Conservation (phyloP, 75 land plant genomes). For the Pinus tabuliformis region DNA sequence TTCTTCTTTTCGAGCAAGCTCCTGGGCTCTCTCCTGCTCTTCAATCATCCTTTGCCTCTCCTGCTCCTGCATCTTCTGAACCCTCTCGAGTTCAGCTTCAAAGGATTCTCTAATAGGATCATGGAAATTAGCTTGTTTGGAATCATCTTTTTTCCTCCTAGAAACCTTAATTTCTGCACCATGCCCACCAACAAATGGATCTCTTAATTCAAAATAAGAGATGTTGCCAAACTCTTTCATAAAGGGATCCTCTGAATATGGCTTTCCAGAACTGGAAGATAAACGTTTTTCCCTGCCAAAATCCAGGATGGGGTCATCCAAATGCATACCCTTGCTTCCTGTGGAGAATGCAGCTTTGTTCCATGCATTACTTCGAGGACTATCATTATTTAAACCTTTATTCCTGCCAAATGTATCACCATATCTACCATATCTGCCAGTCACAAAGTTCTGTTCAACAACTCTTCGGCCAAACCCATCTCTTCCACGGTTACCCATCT, state of each 20-base stretch:
- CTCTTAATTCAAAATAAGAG: slow-evolving; percentile 39
- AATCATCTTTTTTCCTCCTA: slow-evolving; percentile 63
- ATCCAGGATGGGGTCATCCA: slow-evolving; percentile 45
- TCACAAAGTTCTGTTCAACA: slow-evolving; percentile 24
- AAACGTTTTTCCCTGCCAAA: slow-evolving; percentile 62
- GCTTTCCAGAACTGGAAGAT: slow-evolving; percentile 27
- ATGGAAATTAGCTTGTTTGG: slow-evolving; percentile 55
- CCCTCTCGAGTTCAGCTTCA: slow-evolving; percentile 97
- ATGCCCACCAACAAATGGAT: slow-evolving; percentile 46
- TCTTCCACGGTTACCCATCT: slow-evolving; percentile 17
- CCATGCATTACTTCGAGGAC: slow-evolving; percentile 23
- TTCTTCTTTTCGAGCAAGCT: slow-evolving; percentile 78
- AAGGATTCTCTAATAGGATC: slow-evolving; percentile 93
- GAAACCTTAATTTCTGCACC: slow-evolving; percentile 36
- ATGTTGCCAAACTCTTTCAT: slow-evolving; percentile 20
- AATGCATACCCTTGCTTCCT: slow-evolving; percentile 23
- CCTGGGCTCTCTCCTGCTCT: slow-evolving; percentile 83
- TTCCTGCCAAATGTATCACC: slow-evolving; percentile 37
- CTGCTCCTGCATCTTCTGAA: slow-evolving; percentile 86
- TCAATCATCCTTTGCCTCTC: slow-evolving; percentile 79
- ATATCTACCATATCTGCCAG: slow-evolving; percentile 28
- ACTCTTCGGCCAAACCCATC: slow-evolving; percentile 35
- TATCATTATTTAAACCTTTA: slow-evolving; percentile 21
- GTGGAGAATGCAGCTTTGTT: slow-evolving; percentile 30
- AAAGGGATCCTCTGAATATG: slow-evolving; percentile 47